phyloP scores from a whole-genome alignment of 495 filamentous ascomycete genomes.

The Recurvomyces mirabilis region DNA sequence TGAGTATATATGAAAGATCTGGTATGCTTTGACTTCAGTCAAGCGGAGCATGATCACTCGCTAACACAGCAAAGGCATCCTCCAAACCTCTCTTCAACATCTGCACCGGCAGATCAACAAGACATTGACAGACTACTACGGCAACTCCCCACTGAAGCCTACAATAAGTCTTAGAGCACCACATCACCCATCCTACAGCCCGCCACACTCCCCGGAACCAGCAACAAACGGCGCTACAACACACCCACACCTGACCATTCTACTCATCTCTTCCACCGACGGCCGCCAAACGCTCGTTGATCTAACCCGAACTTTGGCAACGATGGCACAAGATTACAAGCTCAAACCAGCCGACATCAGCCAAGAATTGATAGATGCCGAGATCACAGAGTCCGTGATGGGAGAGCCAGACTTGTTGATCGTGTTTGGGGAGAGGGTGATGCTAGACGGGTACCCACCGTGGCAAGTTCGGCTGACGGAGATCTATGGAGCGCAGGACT shows the following conservation, averaged over 20 bases:
- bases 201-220: conserved; percentile 27
- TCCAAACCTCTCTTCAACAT: conserved; percentile 73
- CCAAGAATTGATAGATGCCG: conserved; percentile 77
- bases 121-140: conserved; percentile 77
- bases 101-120: conserved; percentile 60
- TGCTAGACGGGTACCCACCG: conserved; percentile 83
- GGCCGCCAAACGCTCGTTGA: conserved; percentile 89
- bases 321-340: conserved; percentile 87
- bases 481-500: conserved; percentile 66
- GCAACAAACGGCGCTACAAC: conserved; percentile 1
- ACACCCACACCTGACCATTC: conserved; percentile 51
- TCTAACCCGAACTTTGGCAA: conserved; percentile 83
- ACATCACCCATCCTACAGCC: conserved; percentile 48
- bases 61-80: conserved; percentile 46
- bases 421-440: conserved; percentile 68
- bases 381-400: conserved; percentile 63
- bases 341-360: conserved; percentile 67
- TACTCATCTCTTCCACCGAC: conserved; percentile 81
- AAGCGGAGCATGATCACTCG: neutral
- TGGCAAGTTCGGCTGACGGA: conserved; percentile 94
- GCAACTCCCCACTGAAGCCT: conserved; percentile 52
- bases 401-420: conserved; percentile 81
- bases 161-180: conserved; percentile 63
- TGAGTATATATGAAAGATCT: conserved; percentile 85
- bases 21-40: conserved; percentile 39